phyloP scores from a whole-genome alignment of 148 eudicot species.

The Silene latifolia region DNA sequence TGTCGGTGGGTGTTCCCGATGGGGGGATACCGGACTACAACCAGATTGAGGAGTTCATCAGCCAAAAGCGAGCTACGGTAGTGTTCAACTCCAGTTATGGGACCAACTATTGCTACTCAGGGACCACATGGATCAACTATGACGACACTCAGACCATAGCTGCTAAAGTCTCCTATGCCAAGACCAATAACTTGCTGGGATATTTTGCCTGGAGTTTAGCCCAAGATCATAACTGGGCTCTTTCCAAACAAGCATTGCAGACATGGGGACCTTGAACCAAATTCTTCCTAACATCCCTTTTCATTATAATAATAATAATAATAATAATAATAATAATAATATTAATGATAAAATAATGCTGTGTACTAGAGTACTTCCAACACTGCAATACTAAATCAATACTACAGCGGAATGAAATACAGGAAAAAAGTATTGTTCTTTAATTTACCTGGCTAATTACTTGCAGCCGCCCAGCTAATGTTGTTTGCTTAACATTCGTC shows the following conservation, averaged over 20 bases:
- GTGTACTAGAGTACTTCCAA: too few species aligned
- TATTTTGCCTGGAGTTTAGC: conserved; percentile 57
- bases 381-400: too few species aligned
- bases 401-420: too few species aligned
- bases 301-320: too few species aligned
- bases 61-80: conserved; percentile 21
- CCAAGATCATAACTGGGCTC: conserved; percentile 43
- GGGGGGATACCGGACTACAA: conserved; percentile 24
- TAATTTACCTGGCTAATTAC: too few species aligned
- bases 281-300: not conserved
- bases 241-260: conserved; percentile 36
- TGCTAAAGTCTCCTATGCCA: conserved; percentile 47
- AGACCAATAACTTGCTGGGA: conserved; percentile 38
- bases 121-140: conserved; percentile 57
- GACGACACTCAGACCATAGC: conserved; percentile 42
- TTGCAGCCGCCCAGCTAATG: too few species aligned
- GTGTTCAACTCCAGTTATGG: conserved; percentile 35
- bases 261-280: conserved; percentile 19
- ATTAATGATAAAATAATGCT: too few species aligned
- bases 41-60: conserved; percentile 27
- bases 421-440: too few species aligned
- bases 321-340: too few species aligned
- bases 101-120: conserved; percentile 46
- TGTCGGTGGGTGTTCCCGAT: conserved; percentile 13
- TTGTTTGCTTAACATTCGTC: too few species aligned